Evolutionary conservation across 495 filamentous ascomycete genomes (phyloP).

Genomic region (Articulospora tetracladia): DNA sequence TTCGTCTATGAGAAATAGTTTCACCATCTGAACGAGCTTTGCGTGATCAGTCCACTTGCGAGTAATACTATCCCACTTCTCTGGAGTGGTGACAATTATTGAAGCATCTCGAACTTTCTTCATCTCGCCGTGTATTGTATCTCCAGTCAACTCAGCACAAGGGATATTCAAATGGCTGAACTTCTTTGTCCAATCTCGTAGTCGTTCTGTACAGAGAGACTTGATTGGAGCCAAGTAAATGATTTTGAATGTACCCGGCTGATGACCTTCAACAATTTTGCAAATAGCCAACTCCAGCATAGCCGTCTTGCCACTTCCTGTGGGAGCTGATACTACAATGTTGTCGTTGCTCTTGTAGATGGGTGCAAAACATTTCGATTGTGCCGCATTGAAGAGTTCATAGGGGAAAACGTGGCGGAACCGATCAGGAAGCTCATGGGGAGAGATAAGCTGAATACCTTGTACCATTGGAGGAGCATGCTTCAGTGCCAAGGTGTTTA

Average conservation of each 20-base stretch:
- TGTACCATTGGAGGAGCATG: slow-evolving; percentile 44
- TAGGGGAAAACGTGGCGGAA: slow-evolving; percentile 76
- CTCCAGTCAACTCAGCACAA: slow-evolving; percentile 88
- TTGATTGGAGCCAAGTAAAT: slow-evolving; percentile 96
- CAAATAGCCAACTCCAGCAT: slow-evolving; percentile 92
- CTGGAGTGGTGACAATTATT: slow-evolving; percentile 94
- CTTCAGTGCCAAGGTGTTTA: slow-evolving; percentile 11
- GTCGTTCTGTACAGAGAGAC: slow-evolving; percentile 80
- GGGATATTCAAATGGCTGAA: slow-evolving; percentile 70
- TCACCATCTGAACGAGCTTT: slow-evolving; percentile 78
- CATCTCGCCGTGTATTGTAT: slow-evolving; percentile 75
- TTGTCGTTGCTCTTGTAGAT: slow-evolving; percentile 78
- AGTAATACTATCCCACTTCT: slow-evolving; percentile 99
- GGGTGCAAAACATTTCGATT: slow-evolving; percentile 78
- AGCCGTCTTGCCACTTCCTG: slow-evolving; percentile 90
- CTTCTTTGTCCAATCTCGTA: slow-evolving; percentile 80
- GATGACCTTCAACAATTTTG: slow-evolving; percentile 58
- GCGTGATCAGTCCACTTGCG: slow-evolving; percentile 92
- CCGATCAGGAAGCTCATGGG: slow-evolving; percentile 69
- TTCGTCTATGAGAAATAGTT: slow-evolving; percentile 92
- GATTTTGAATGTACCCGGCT: slow-evolving; percentile 77
- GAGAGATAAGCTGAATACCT: slow-evolving; percentile 72
- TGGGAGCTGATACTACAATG: slow-evolving; percentile 84
- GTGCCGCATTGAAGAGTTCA: slow-evolving; percentile 83
- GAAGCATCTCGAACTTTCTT: slow-evolving; percentile 72